Conservation (phyloP, 2,329 filamentous ascomycete species). For the Colletotrichum higginsianum region DNA sequence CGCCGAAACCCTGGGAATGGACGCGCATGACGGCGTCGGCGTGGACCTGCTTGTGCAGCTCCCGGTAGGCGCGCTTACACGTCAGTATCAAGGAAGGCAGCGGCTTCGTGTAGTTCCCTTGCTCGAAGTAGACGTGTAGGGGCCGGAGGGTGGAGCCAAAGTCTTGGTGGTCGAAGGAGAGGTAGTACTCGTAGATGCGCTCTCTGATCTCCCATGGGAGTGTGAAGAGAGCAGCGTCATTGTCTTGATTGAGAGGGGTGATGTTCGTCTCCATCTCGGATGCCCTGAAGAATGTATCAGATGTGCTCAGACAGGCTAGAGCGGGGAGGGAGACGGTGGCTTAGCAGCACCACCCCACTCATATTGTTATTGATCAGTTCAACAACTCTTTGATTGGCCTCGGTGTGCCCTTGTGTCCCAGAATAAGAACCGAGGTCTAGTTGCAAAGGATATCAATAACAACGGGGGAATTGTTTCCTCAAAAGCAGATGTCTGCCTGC, state of each 20-base stretch:
- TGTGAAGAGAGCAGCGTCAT: slow-evolving; percentile 1
- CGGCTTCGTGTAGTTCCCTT: slow-evolving; percentile 30
- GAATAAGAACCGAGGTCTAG: neutral
- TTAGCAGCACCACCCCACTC: neutral
- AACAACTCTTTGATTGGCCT: neutral
- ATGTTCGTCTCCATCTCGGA: neutral
- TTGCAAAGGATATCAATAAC: neutral
- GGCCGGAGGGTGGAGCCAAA: slow-evolving; percentile 37
- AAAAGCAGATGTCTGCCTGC: slow-evolving; percentile 32
- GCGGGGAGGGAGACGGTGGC: neutral
- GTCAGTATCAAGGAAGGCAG: slow-evolving; percentile 47
- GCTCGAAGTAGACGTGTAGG: slow-evolving; percentile 36
- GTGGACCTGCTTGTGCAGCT: slow-evolving; percentile 46
- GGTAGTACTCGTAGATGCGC: slow-evolving; percentile 36
- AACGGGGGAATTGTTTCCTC: neutral
- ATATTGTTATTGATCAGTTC: neutral
- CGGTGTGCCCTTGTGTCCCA: no score
- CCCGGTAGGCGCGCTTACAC: slow-evolving; percentile 50
- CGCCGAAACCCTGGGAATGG: slow-evolving; percentile 45
- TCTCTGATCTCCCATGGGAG: slow-evolving; percentile 35
- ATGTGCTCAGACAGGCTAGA: no score
- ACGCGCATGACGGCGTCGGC: slow-evolving; percentile 47
- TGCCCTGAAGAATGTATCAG: neutral
- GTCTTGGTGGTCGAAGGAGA: slow-evolving; percentile 30
- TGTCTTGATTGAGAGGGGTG: neutral